Base-by-base conservation (phyloP, 2,329 filamentous ascomycete species). In the Cytospora piceae region DNA sequence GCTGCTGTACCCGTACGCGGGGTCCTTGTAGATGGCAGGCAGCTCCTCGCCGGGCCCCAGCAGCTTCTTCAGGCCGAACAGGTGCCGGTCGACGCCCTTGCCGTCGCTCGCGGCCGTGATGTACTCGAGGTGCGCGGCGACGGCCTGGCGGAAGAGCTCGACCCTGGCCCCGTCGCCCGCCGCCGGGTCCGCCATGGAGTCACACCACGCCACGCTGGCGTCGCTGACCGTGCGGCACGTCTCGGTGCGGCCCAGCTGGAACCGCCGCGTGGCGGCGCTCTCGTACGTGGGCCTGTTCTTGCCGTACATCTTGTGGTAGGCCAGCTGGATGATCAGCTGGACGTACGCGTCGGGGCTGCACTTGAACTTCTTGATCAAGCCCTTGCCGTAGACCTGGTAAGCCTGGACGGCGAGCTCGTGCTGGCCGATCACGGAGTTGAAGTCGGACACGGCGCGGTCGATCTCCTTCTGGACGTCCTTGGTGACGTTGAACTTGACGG, bases 301-400 rank as follows among this genome's bases (percentile, higher is more conserved):
- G 83, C 95, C 95, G 80, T 96, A 97, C 92, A 99, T 97, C 82
- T 98, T 98, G 85, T 90, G 90, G 84, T 99, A 99, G 49, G 95
- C 95, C 61, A 98, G 88, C 79, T 99, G 95, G 77, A 99, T 99
- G 77, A 97, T 83, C 93, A 99, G 95, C 81, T 99, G 95, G 52
- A 98, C 93, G 78, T 96, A 99, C 37, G 94, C 95, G 74, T 99
- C 96, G 34, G 95, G 95, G 31, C 92, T 96, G 87, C 92, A 97
- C 82, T 93, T 96, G 88, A 99, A 98, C 80, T 97, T 96, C 88
- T 99, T 99, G 85, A 99, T 98, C 68, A 99, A 83, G 31, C 93
- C 93, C 83, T 99, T 99, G 77, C 95, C 95, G 78, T 99, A 99
- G 73, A 90, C 94, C 79, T 98, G 94, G 83, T 96, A 99, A 32